Base-by-base conservation (phyloP, 495 filamentous ascomycete genomes). In the Podospora comata region DNA sequence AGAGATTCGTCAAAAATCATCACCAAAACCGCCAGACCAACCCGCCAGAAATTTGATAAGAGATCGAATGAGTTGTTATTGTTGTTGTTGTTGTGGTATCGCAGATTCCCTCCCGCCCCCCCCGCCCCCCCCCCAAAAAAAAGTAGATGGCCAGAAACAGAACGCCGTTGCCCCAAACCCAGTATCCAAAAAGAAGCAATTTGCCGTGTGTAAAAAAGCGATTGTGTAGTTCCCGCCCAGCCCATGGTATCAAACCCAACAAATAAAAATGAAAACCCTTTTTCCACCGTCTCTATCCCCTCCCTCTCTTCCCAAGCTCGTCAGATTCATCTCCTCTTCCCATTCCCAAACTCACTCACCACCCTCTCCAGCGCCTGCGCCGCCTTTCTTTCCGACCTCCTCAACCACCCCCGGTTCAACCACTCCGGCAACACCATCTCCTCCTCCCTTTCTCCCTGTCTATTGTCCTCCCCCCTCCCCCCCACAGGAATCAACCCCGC, bases 381-480 rank as follows among this genome's bases (percentile, higher is more conserved):
- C 3, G 84, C 86, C 70, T 75, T 76, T 66, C 76, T 78, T 74
- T 91, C 90, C 48, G 79, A 69, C 77, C 79, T 84, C 66, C 88
- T 81, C 73, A 91, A 87, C 1, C 39, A 48, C 39, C 70, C 75
- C 2, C 79, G 74, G 70, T 90, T 90, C 64, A 90, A 90, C 11
- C 84, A 72, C 65, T 82, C 82, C 23, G 87, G 85, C 62, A 91
- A 73, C n/a, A 90, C 77, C 74, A 82, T 78, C 68, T 79, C 78
- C 57, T 86, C 87, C 76, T 92, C 88, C 6, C 87, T 89, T 81
- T 92, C 90, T 57, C 86, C 85, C 23, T 77, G 73, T 27, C 88
- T 88, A 74, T 94, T 93, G 15, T 85, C 85, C 54, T 91, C 76
- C 75, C 81, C 81, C 54, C 82, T 81, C 64, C 87, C 81, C 39